Evolutionary conservation across 2,329 filamentous ascomycete genomes (phyloP), one percentile per base, ranked within the genome.

Genomic region (Sphaceloma murrayae): DNA sequence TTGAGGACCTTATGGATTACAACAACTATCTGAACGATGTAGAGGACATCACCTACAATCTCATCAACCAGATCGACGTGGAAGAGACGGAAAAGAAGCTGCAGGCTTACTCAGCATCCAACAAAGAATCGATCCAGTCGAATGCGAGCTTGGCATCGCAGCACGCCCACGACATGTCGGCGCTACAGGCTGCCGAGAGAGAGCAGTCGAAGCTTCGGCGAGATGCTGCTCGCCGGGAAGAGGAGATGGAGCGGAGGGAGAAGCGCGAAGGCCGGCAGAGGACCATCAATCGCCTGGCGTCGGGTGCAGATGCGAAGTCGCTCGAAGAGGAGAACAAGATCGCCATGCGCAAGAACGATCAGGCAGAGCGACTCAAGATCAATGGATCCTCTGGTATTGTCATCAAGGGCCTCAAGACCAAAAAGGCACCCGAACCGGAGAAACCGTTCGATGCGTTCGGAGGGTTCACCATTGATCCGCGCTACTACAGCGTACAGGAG

Each of bases 21-120:
- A 95, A 98, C 65, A 81, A 95, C 62, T 95, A 96, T 66, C 77
- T 98, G 9, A 86, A 96, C 64, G 80, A 85, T 58, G 85, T 94
- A 29, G 91, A 98, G 67, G 78, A 82, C 52, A 75, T 95, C 49
- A 88, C 88, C 1, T 87, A 88, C 65, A 89, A 95, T 58, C 72
- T 98, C 7, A 81, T 95, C 43, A 73, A 78, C 51, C 78, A 80
- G 31, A 72, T 69, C 32, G 78, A 88, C 48, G 72, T 80, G 1
- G 76, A 78, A n/a, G 75, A 72, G 46, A 79, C 74, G 2, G 70
- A 77, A 55, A 62, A 65, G 31, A 68, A 73, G 43, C 65, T 88
- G n/a, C 64, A 70, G 39, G 67, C 74, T 49, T 95, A 88, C 67
- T 79, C 86, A 56, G 74, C 79, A 34, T 74, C 78, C 46, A 86